Evolutionary conservation across 108 stramenopile genomes (phyloP).

Genomic region (Conticribra weissflogii): DNA sequence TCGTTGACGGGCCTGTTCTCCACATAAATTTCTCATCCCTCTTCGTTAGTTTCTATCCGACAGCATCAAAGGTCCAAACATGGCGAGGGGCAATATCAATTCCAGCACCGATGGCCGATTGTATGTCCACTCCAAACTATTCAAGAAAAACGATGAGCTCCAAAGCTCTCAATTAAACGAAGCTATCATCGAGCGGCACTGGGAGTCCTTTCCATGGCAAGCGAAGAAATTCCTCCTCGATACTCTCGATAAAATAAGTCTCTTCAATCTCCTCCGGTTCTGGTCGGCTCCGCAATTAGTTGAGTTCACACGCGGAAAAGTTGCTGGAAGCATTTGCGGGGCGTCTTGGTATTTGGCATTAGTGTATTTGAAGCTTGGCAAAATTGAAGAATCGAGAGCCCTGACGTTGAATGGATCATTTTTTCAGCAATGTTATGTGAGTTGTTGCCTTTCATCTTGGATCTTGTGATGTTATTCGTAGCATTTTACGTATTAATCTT

Average conservation of each 20-base stretch:
- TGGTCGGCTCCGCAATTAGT: background rate
- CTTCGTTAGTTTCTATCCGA: no score
- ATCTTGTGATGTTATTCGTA: background rate
- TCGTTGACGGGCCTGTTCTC: no score
- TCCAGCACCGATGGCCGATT: no score
- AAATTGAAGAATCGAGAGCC: background rate
- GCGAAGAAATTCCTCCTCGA: background rate
- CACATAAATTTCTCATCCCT: no score
- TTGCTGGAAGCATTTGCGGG: background rate
- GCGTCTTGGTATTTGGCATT: slow-evolving; percentile 3
- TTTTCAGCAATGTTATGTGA: slow-evolving; percentile 14
- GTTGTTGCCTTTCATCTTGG: background rate
- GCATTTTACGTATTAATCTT: background rate
- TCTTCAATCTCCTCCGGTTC: background rate
- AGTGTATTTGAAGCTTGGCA: slow-evolving; percentile 1
- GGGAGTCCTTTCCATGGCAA: background rate
- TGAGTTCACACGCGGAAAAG: background rate
- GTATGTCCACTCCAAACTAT: no score
- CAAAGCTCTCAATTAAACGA: background rate
- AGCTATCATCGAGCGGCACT: background rate
- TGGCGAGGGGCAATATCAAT: no score
- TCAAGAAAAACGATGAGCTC: no score
- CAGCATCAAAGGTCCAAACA: no score
- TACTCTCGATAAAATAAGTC: background rate
- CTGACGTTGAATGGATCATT: background rate